Base-by-base conservation (phyloP, 352 stramenopile genomes). In the Phytophthora podocarpi region DNA sequence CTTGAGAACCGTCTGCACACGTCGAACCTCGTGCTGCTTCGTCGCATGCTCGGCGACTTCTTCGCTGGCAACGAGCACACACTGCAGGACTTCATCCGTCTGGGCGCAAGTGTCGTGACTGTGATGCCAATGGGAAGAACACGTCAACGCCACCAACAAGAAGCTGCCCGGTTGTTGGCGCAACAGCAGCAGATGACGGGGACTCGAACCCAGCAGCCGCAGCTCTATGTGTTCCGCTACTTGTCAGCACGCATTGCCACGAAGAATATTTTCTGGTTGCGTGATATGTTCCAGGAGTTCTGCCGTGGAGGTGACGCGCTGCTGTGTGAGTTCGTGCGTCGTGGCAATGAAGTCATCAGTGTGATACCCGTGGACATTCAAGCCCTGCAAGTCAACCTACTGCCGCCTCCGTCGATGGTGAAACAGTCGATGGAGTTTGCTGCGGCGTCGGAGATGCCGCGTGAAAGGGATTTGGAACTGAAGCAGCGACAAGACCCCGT, bases 191-290 rank as follows among this genome's bases (percentile, higher is more conserved):
- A n/a, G n/a, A n/a, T n/a, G 26, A 5, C n/a, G n/a, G n/a, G n/a
- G n/a, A 13, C 16, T 12, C n/a, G n/a, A n/a, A n/a, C n/a, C n/a
- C 27, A 34, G 12, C 36, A 32, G 18, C 15, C 20, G 12, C 4
- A 46, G n/a, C 11, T 20, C 18, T 66, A 63, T 21, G 39, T 70
- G 4, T 69, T 75, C 27, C n/a, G 21, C 32, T 73, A 59, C 31
- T 11, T 80, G 10, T 45, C 49, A 18, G 46, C 54, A 3, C 68
- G 67, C 10, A 64, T 80, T 13, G 56, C 42, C 16, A 78, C 67
- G 13, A 75, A 66, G 39, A 77, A 80, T 59, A 63, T 80, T 26
- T 20, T 70, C 37, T 72, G 59, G 68, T 35, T 81, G 23, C 30
- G 59, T 15, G 45, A 67, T 12, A 65, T 81, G 28, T 76, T 63